Base-by-base conservation (phyloP, 2,329 filamentous ascomycete species). In the Stemphylium lycopersici region DNA sequence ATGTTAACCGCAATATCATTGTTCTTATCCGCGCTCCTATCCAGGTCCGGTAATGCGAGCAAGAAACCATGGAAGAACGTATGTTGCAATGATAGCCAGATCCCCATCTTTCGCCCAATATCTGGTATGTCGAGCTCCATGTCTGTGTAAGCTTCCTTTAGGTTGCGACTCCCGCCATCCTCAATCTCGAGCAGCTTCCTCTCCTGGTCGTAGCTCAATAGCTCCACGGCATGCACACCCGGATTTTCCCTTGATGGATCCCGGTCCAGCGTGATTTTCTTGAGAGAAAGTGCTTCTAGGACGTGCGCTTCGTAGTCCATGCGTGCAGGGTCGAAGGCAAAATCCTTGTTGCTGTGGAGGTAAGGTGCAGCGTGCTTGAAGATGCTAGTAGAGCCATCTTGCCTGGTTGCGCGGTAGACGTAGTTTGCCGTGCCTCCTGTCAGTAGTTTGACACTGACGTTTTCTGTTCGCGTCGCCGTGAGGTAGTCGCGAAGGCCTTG, bases 291-390 rank as follows among this genome's bases (percentile, higher is more conserved):
- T 6, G 57, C 41, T 12, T 55, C 12, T 2, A 76, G 51, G 3
- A 68, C 58, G 4, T 36, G 58, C n/a, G 64, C 66, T 47, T 77
- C 74, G 37, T 72, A 75, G 49, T 73, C 61, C 67, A 76, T 75
- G 26, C 74, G 67, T 4, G 36, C 48, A 1, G 61, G 59, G 22
- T 69, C 63, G 10, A 76, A 65, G 2, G 55, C 48, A 29, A 75
- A 70, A 29, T 33, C 34, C 2, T 49, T 56, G 40, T 69, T 68
- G 36, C 50, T 57, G 22, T 60, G 56, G 3, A 74, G 57, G 24
- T 70, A 71, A 6, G 66, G 64, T 4, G 70, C 69, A 18, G 74
- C 72, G 41, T 77, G 73, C 51, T 77, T 76, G 49, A 71, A 68
- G 39, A 77, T 66, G 13, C 37, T 34, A 2, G 61, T 65, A 15